phyloP scores from a whole-genome alignment of 2,329 filamentous ascomycete genomes.

The Metarhizium brunneum region DNA sequence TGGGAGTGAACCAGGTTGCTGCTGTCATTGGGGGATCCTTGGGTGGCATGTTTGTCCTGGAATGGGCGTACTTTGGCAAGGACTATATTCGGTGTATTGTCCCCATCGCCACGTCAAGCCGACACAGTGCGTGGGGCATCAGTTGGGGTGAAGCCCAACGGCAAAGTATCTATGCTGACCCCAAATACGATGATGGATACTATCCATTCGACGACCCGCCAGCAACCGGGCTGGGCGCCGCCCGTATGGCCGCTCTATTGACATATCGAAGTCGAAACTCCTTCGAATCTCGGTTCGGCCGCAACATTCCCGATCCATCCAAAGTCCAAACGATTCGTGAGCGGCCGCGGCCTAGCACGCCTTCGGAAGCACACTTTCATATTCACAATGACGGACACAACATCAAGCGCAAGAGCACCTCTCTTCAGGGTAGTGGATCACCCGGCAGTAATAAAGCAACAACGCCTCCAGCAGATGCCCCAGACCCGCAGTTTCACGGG shows the following conservation, averaged over 20 bases:
- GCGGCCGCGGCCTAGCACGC: slow-evolving; percentile 47
- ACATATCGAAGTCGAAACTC: slow-evolving; percentile 96
- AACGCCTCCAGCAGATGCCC: slow-evolving; percentile 15
- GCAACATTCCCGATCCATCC: slow-evolving; percentile 81
- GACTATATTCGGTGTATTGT: slow-evolving; percentile 75
- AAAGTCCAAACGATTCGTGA: slow-evolving; percentile 77
- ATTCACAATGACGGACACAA: slow-evolving; percentile 79
- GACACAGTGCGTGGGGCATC: slow-evolving; percentile 83
- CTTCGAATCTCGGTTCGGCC: slow-evolving; percentile 89
- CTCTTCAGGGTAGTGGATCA: slow-evolving; percentile 34
- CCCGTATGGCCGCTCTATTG: slow-evolving; percentile 90
- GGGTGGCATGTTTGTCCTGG: slow-evolving; percentile 83
- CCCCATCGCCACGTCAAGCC: slow-evolving; percentile 75
- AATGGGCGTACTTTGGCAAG: slow-evolving; percentile 85
- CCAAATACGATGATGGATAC: slow-evolving; percentile 96
- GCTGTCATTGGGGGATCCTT: slow-evolving; percentile 77
- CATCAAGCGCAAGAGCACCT: slow-evolving; percentile 43
- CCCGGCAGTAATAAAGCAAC: slow-evolving; percentile 14
- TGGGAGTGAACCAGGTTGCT: slow-evolving; percentile 70
- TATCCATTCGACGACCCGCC: slow-evolving; percentile 84
- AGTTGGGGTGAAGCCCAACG: slow-evolving; percentile 85
- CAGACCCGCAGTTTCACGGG: slow-evolving; percentile 62
- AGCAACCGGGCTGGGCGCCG: slow-evolving; percentile 76
- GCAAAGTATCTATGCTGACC: slow-evolving; percentile 94
- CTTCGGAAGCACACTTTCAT: slow-evolving; percentile 64